Percentiles rank a stretch among this genome's conserved stretches.
Conservation (phyloP, 106 monocot species). For the Narthecium ossifragum region DNA sequence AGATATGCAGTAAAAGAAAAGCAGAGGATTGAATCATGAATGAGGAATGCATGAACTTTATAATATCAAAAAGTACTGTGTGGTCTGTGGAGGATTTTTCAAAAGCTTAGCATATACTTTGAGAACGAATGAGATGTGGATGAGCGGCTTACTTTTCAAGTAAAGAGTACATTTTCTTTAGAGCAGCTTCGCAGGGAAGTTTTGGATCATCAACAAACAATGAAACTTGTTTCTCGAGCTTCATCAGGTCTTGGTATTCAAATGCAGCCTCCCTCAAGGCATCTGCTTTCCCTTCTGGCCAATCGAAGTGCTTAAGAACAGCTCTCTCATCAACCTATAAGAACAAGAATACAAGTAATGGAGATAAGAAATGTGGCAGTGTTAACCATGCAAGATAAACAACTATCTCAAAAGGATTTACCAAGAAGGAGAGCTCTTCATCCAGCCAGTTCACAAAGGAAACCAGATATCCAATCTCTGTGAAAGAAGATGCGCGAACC, state of each 20-base stretch:
- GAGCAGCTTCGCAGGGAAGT: constrained; percentile 64
- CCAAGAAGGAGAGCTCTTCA: constrained; percentile 98
- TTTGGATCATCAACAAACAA: constrained; percentile 68
- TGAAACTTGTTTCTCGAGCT: constrained; percentile 61
- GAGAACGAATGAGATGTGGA: too few species aligned
- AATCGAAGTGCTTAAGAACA: constrained; percentile 94
- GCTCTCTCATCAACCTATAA: constrained; percentile 89
- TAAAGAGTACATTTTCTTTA: constrained; percentile 93
- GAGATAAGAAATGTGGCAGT: too few species aligned
- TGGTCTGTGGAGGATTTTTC: too few species aligned
- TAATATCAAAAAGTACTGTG: too few species aligned
- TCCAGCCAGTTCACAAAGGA: constrained; percentile 95
- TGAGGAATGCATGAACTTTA: not conserved
- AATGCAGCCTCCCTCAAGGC: constrained; percentile 89
- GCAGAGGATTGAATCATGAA: not conserved
- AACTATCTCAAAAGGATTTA: constrained; percentile 13
- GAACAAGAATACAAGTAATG: not conserved
- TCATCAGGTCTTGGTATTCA: constrained; percentile 80
- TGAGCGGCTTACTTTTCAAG: constrained; percentile 97
- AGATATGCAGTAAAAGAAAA: not conserved
- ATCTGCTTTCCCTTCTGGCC: constrained; percentile 95
- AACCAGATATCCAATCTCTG: constrained; percentile 71
- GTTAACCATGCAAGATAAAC: not conserved
- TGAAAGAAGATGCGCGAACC: constrained; percentile 67
- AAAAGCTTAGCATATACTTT: not conserved